Evolutionary conservation across 2,329 filamentous ascomycete genomes (phyloP).

Genomic region (Arthrinium phaeospermum): DNA sequence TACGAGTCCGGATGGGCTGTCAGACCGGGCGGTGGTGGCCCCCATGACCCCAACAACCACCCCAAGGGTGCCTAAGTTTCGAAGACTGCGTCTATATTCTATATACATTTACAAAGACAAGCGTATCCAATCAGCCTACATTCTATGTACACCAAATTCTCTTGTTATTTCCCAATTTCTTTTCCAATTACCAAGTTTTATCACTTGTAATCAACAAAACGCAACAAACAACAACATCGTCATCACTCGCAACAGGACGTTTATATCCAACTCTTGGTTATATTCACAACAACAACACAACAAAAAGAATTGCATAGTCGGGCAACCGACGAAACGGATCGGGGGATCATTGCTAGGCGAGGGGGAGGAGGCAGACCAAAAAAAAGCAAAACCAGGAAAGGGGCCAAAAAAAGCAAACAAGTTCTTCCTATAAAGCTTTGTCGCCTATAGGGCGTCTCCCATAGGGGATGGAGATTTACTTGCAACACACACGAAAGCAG

Average conservation of each 20-base stretch:
- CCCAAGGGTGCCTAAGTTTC: background rate
- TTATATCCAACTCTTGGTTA: background rate
- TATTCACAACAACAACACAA: constrained; percentile 7
- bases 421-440: background rate
- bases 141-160: constrained; percentile 19
- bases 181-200: background rate
- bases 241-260: background rate
- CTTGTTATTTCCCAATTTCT: background rate
- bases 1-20: constrained; percentile 48
- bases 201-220: constrained; percentile 8
- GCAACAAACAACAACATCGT: background rate
- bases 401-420: background rate
- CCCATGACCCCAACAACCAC: constrained; percentile 17
- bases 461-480: background rate
- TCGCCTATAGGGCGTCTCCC: background rate
- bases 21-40: constrained; percentile 28
- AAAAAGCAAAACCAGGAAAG: background rate
- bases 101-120: background rate
- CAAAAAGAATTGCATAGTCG: constrained; percentile 17
- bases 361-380: background rate
- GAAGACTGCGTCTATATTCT: background rate
- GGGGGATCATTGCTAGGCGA: background rate
- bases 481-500: background rate
- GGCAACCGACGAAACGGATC: background rate
- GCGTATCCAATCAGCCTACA: background rate